These are phyloP conservation scores for Albatrellus ellisii DNA, from an alignment of 768 basidiomycete species.

Conservation along the genomic window DNA sequence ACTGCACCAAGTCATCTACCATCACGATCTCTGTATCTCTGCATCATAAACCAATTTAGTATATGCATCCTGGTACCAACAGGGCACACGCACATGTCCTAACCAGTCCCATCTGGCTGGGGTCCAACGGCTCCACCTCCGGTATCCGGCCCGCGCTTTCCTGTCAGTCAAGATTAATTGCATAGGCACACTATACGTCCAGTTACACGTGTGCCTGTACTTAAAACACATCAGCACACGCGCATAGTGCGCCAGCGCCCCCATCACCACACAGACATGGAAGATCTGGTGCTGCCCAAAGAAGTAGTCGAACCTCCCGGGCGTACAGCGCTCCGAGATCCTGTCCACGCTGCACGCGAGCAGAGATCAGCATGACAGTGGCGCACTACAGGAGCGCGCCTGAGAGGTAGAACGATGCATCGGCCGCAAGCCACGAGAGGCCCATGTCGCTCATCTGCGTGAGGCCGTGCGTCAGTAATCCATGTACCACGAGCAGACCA, in stretches of 20 bases:
- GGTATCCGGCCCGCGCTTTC: too few species aligned
- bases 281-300: slow-evolving; percentile 85
- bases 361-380: slow-evolving; percentile 11
- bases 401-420: slow-evolving; percentile 61
- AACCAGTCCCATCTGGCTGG: too few species aligned
- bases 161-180: too few species aligned
- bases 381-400: slow-evolving; percentile 78
- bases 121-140: too few species aligned
- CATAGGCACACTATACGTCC: too few species aligned
- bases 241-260: slow-evolving; percentile 54
- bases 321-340: slow-evolving; percentile 61
- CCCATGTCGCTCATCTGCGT: slow-evolving; percentile 51
- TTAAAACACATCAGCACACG: slow-evolving; percentile 42
- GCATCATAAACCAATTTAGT: too few species aligned
- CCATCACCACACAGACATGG: slow-evolving; percentile 66
- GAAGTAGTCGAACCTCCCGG: slow-evolving; percentile 71
- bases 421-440: slow-evolving; percentile 52
- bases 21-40: too few species aligned
- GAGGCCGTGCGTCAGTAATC: slow-evolving; percentile 44
- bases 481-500: slow-evolving; percentile 56
- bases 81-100: too few species aligned
- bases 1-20: too few species aligned
- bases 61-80: too few species aligned
- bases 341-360: slow-evolving; percentile 54
- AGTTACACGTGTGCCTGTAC: slow-evolving; percentile 32